Base-by-base conservation (phyloP, 352 stramenopile species). In the Hyaloperonospora brassicae region DNA sequence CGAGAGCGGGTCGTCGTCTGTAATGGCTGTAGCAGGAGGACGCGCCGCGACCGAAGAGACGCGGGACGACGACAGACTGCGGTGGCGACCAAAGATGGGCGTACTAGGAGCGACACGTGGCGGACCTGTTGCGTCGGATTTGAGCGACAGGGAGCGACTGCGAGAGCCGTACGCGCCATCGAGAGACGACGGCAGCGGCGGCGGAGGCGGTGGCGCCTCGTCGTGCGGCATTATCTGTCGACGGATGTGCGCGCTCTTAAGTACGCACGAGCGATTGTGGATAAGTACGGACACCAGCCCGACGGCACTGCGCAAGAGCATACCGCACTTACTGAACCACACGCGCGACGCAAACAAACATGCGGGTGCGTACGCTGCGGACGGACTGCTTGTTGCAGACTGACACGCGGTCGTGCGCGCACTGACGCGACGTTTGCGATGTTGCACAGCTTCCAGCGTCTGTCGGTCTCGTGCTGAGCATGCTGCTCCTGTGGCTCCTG, bases 401-500 rank as follows among this genome's bases (percentile, higher is more conserved):
- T 34, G 27, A 34, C 27, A 8, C 8, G 27, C 27, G 27, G 8
- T 8, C 27, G 27, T 34, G 27, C 8, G 8, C 8, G 27, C 4
- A 34, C 27, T 34, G 27, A 34, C 27, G 27, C 13, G 9, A 40
- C 14, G 4, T 42, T 4, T 23, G 23, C 34, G 45, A 23, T 41
- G 6, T 39, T 36, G 14, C 23, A 30, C 27, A 93, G 83, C 75
- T 89, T 23, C 84, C 79, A 24, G 78, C 71, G 45, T 91, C 84
- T 31, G 64, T 88, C 35, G 64, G 62, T 39, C 61, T 90, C 27
- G 68, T 89, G 50, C 59, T 87, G 30, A 12, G 72, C 36, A 67
- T 93, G 57, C 57, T 73, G 55, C 61, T 91, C 39, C 55, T 90
- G 38, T 93, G 80, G 80, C 39, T 86, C 22, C 27, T 88, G n/a